A percentile compares a stretch with the other conserved stretches of the same genome.
Evolutionary conservation across 352 stramenopile species (phyloP).

Genomic region (Globisporangium viniferum): DNA sequence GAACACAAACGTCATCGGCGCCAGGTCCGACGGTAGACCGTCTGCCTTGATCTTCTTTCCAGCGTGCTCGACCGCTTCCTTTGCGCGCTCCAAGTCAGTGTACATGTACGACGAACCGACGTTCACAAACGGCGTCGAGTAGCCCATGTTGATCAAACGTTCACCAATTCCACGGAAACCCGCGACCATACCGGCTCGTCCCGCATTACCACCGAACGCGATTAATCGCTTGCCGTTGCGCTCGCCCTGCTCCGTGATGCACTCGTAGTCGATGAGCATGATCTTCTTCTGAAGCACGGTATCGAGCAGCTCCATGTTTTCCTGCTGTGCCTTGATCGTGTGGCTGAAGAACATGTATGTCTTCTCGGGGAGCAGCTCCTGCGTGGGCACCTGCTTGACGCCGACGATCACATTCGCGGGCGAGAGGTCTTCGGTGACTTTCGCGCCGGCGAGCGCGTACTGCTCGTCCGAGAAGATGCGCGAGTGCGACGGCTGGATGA

Average conservation of each 20-base stretch:
- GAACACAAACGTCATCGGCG: slow-evolving; percentile 90
- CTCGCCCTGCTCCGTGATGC: slow-evolving; percentile 87
- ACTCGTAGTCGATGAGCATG: slow-evolving; percentile 96
- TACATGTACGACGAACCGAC: slow-evolving; percentile 94
- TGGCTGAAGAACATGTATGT: slow-evolving; percentile 98
- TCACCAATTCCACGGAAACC: slow-evolving; percentile 92
- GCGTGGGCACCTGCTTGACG: slow-evolving; percentile 92
- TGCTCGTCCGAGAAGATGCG: slow-evolving; percentile 93
- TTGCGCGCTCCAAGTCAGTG: slow-evolving; percentile 85
- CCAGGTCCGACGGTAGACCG: slow-evolving; percentile 72
- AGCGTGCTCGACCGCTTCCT: slow-evolving; percentile 76
- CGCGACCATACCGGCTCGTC: slow-evolving; percentile 93
- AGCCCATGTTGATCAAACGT: slow-evolving; percentile 90
- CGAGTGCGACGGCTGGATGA: slow-evolving; percentile 91
- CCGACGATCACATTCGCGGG: slow-evolving; percentile 91
- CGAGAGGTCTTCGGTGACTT: slow-evolving; percentile 86
- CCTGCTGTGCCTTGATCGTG: slow-evolving; percentile 95
- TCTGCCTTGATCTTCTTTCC: slow-evolving; percentile 80
- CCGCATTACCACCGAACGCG: slow-evolving; percentile 94
- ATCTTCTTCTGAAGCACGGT: slow-evolving; percentile 90
- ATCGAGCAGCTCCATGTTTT: slow-evolving; percentile 95
- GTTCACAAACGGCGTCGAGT: slow-evolving; percentile 94
- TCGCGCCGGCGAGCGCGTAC: slow-evolving; percentile 88
- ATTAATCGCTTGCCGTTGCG: slow-evolving; percentile 85
- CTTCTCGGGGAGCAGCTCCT: slow-evolving; percentile 85